Conservation (phyloP, 2,329 filamentous ascomycete species). For the Alternaria dauci region DNA sequence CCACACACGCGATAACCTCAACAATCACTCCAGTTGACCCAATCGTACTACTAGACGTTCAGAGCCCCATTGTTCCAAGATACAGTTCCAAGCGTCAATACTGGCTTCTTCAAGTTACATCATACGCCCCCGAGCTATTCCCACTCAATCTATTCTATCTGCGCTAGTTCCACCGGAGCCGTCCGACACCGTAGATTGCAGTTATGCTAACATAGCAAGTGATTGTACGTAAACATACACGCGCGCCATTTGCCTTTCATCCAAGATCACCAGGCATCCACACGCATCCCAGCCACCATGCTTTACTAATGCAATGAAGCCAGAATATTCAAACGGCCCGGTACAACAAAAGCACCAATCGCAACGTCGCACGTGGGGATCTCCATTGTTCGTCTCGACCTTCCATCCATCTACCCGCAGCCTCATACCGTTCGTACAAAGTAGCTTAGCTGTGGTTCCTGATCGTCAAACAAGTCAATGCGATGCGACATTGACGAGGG, state of each 20-base stretch:
- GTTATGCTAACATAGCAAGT: constrained; percentile 6
- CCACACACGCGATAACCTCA: constrained; percentile 9
- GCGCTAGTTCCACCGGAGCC: constrained; percentile 10
- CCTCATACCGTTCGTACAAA: constrained; percentile 8
- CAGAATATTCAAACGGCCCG: constrained; percentile 10
- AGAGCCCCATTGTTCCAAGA: constrained; percentile 2
- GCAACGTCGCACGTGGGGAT: constrained; percentile 12
- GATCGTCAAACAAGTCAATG: constrained; percentile 2
- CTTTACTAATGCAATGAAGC: constrained; percentile 12
- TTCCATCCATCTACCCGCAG: constrained; percentile 9
- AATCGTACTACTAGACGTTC: neutral
- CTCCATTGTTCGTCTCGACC: constrained; percentile 4
- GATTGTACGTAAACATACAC: constrained; percentile 1
- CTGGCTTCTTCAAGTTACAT: constrained; percentile 1
- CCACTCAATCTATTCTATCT: constrained; percentile 14
- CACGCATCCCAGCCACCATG: constrained; percentile 11
- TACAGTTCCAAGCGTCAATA: neutral
- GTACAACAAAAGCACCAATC: constrained; percentile 15
- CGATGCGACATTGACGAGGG: constrained; percentile 7
- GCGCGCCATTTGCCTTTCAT: constrained; percentile 3
- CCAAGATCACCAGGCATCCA: constrained; percentile 2
- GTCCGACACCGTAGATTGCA: constrained; percentile 3
- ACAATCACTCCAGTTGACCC: constrained; percentile 3
- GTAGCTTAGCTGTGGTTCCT: constrained; percentile 1
- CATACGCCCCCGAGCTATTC: constrained; percentile 2